These are phyloP conservation scores for Cladosporium sp. DNA, from an alignment of 2,329 filamentous ascomycete genomes.

Conservation along the genomic window DNA sequence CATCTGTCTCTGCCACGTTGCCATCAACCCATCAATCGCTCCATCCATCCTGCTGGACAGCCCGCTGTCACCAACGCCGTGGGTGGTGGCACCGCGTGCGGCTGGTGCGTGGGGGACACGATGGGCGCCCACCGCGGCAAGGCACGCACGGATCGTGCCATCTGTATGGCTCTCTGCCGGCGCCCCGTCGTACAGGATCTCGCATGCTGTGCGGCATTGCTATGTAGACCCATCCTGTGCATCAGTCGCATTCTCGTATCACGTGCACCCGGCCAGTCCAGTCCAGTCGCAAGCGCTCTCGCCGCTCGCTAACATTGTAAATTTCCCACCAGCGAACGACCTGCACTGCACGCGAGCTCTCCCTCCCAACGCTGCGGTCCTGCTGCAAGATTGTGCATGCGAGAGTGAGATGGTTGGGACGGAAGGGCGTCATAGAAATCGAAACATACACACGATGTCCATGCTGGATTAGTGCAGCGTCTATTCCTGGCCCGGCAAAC, in stretches of 20 bases:
- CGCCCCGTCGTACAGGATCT: slow-evolving; percentile 24
- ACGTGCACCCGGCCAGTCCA: slow-evolving; percentile 26
- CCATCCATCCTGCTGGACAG: slow-evolving; percentile 24
- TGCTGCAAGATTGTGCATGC: slow-evolving; percentile 9
- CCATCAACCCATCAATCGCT: slow-evolving; percentile 20
- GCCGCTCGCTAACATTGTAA: background rate
- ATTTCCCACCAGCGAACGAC: background rate
- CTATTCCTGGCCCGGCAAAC: slow-evolving; percentile 20
- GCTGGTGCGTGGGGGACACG: background rate
- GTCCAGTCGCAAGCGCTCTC: background rate
- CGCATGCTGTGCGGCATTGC: slow-evolving; percentile 22
- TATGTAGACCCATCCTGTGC: slow-evolving; percentile 2
- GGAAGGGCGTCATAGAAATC: background rate
- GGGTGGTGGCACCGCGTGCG: slow-evolving; percentile 2
- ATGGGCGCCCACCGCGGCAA: slow-evolving; percentile 23
- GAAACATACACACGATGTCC: background rate
- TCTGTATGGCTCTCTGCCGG: slow-evolving; percentile 25
- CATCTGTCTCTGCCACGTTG: slow-evolving; percentile 30
- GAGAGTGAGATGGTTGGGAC: slow-evolving; percentile 19
- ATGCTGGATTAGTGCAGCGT: slow-evolving; percentile 6
- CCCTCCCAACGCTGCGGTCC: slow-evolving; percentile 17
- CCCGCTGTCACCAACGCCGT: slow-evolving; percentile 2
- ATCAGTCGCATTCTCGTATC: slow-evolving; percentile 17
- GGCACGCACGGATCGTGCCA: slow-evolving; percentile 22
- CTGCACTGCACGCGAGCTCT: background rate